Evolutionary conservation across 257 asterid genomes (phyloP).

Genomic region (Solanum lycopersicoides): DNA sequence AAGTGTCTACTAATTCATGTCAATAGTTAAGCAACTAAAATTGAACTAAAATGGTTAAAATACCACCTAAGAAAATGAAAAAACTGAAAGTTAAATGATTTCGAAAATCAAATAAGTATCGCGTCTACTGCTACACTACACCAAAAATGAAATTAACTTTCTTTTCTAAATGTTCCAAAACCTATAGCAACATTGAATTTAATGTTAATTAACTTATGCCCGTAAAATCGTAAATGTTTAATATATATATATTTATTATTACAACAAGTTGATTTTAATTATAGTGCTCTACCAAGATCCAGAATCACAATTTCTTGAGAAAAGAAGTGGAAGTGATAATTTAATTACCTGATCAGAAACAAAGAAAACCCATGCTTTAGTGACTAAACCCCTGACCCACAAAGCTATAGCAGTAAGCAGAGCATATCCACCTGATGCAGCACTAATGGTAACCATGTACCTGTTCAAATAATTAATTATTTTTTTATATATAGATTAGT

Average conservation of each 20-base stretch:
- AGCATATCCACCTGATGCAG: conserved; percentile 59
- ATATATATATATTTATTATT: too few relatives aligned
- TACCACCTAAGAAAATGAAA: not conserved
- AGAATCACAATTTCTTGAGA: not conserved
- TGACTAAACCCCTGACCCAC: conserved; percentile 34
- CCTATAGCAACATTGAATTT: rapidly evolving
- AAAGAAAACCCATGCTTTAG: conserved; percentile 76
- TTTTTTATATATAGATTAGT: too few relatives aligned
- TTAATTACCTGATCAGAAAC: conserved; percentile 63
- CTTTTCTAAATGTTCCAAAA: too few relatives aligned
- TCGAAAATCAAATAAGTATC: not conserved
- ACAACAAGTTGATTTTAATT: too few relatives aligned
- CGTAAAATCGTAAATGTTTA: too few relatives aligned
- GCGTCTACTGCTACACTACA: too few relatives aligned
- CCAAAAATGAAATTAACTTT: too few relatives aligned
- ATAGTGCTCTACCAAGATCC: too few relatives aligned
- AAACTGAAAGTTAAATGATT: not conserved
- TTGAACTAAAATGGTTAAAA: not conserved
- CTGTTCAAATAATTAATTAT: conserved; percentile 11
- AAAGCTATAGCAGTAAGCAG: conserved; percentile 55
- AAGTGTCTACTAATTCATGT: too few relatives aligned
- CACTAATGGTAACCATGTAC: conserved; percentile 71
- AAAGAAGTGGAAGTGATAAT: not conserved
- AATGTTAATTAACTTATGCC: too few relatives aligned
- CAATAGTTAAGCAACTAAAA: not conserved